Conservation (phyloP, 805 yeast genomes). For the Lachancea thermotolerans region DNA sequence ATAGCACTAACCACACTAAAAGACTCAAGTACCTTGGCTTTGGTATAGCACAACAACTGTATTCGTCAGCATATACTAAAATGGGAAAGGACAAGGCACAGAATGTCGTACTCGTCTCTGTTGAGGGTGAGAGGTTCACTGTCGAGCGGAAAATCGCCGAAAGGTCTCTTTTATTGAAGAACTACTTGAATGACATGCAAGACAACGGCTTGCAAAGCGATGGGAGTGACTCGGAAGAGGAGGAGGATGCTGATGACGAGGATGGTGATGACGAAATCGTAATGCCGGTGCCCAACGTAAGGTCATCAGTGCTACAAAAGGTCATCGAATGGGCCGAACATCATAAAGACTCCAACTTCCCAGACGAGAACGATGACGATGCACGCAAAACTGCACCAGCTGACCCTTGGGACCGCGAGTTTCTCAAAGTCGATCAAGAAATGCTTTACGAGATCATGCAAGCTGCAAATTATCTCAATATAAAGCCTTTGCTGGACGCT, state of each 20-base stretch:
- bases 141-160: slow-evolving; percentile 81
- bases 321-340: slow-evolving; percentile 97
- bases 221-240: slow-evolving; percentile 43
- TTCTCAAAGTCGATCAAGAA: slow-evolving; percentile 87
- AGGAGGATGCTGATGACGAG: slow-evolving; percentile 39
- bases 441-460: slow-evolving; percentile 75
- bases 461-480: slow-evolving; percentile 76
- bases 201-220: slow-evolving; percentile 52
- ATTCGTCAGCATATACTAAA: neutral
- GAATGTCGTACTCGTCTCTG: slow-evolving; percentile 54
- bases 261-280: slow-evolving; percentile 65
- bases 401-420: slow-evolving; percentile 93
- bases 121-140: slow-evolving; percentile 73
- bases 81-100: slow-evolving; percentile 15
- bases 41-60: neutral
- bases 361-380: slow-evolving; percentile 79
- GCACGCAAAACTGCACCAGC: slow-evolving; percentile 85
- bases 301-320: slow-evolving; percentile 78
- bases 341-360: slow-evolving; percentile 73
- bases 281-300: slow-evolving; percentile 86
- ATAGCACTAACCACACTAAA: too few species aligned
- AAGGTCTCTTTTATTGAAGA: slow-evolving; percentile 76
- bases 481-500: slow-evolving; percentile 66
- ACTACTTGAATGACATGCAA: slow-evolving; percentile 72
- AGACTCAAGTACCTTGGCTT: too few species aligned